Conservation (phyloP, 129 eudicot genomes). For the Arctium lappa region DNA sequence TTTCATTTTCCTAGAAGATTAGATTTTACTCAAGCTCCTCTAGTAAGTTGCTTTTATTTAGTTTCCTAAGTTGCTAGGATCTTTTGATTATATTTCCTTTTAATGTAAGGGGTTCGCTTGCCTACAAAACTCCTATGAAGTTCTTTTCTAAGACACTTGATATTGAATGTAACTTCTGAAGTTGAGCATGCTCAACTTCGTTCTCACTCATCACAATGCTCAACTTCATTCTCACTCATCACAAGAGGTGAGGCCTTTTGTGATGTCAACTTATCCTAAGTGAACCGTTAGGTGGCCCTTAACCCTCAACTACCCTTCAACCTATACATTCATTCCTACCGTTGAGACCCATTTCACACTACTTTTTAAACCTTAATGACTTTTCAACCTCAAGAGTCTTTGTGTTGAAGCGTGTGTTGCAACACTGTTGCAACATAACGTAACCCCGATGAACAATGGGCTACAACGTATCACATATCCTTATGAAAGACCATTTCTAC, state of each 20-base stretch:
- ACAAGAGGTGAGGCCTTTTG: neutral
- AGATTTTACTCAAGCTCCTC: neutral
- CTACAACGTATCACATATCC: neutral
- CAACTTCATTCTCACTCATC: neutral
- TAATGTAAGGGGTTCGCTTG: neutral
- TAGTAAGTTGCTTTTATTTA: neutral
- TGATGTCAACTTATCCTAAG: neutral
- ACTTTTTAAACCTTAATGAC: neutral
- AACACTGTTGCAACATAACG: neutral
- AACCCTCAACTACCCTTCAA: neutral
- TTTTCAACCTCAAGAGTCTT: neutral
- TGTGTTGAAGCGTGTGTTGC: neutral
- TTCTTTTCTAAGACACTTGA: neutral
- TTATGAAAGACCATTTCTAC: neutral
- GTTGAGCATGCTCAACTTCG: neutral
- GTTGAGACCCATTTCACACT: neutral
- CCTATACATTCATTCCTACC: neutral
- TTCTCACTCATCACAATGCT: neutral
- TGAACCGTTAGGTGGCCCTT: neutral
- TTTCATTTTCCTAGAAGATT: neutral
- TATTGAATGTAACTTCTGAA: neutral
- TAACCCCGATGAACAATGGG: neutral
- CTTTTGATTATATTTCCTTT: neutral
- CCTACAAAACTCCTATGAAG: neutral
- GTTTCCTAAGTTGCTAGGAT: neutral